These are phyloP conservation scores for Teratosphaeria epicoccoides DNA, from an alignment of 2,329 filamentous ascomycete genomes.

Conservation along the genomic window DNA sequence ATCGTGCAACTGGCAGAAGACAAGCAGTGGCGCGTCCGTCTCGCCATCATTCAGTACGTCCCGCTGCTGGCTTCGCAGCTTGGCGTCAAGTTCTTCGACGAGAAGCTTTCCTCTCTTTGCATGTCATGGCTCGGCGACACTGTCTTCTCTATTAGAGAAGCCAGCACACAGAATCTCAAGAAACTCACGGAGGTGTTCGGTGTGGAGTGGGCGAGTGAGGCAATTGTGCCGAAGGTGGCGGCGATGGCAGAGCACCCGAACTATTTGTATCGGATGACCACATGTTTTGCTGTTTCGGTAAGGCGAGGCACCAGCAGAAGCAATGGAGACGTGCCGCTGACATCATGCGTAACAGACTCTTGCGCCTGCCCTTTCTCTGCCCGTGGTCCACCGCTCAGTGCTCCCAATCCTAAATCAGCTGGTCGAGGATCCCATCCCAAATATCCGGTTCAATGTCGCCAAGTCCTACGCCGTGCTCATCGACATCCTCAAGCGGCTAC, in stretches of 20 bases:
- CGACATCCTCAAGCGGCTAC: constrained; percentile 80
- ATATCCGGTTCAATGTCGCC: constrained; percentile 98
- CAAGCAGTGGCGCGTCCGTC: constrained; percentile 96
- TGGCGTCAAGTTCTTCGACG: constrained; percentile 95
- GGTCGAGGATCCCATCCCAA: constrained; percentile 87
- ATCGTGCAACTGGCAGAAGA: constrained; percentile 97
- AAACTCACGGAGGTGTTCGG: constrained; percentile 98
- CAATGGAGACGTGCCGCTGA: background rate
- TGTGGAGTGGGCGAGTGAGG: constrained; percentile 91
- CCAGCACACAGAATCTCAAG: constrained; percentile 93
- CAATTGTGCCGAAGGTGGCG: constrained; percentile 97
- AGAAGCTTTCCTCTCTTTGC: constrained; percentile 88
- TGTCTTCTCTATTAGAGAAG: constrained; percentile 96
- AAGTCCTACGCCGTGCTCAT: constrained; percentile 92
- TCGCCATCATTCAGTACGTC: constrained; percentile 99
- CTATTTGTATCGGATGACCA: constrained; percentile 99
- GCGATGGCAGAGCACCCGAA: constrained; percentile 97
- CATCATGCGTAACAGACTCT: constrained; percentile 55
- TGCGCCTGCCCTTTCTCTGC: constrained; percentile 81
- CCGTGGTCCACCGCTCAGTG: constrained; percentile 86
- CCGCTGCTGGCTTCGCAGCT: constrained; percentile 90
- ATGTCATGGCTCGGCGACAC: constrained; percentile 99
- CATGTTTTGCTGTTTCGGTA: constrained; percentile 98
- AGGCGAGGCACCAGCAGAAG: constrained; percentile 27
- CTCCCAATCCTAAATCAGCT: constrained; percentile 94